Evolutionary conservation across 2,329 filamentous ascomycete genomes (phyloP).

Genomic region (Volutella citrinella): DNA sequence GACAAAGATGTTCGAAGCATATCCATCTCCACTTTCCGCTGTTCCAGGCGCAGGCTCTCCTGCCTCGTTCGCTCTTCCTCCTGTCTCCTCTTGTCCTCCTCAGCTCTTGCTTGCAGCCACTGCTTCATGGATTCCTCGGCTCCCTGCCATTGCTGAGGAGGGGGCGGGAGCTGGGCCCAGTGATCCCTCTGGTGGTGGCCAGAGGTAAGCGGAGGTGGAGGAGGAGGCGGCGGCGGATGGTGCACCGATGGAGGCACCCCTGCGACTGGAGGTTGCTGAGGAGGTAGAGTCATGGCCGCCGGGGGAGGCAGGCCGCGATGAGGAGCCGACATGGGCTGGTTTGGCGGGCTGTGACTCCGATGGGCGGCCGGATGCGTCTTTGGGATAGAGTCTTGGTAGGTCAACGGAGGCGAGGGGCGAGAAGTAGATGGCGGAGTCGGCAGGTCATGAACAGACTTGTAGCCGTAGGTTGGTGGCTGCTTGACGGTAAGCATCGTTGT

Average conservation of each 20-base stretch:
- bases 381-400: constrained; percentile 44
- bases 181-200: constrained; percentile 34
- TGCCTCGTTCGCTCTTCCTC: constrained; percentile 69
- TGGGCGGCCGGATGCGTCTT: constrained; percentile 38
- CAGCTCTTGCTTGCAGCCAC: constrained; percentile 68
- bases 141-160: constrained; percentile 64
- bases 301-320: constrained; percentile 69
- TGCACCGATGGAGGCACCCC: constrained; percentile 24
- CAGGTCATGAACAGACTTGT: constrained; percentile 60
- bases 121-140: constrained; percentile 68
- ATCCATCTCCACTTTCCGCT: constrained; percentile 68
- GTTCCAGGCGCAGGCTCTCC: constrained; percentile 67
- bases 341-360: constrained; percentile 45
- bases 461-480: constrained; percentile 58
- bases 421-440: constrained; percentile 56
- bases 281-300: constrained; percentile 61
- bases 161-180: constrained; percentile 57
- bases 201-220: constrained; percentile 24
- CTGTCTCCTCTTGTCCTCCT: constrained; percentile 70
- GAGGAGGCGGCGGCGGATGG: constrained; percentile 29
- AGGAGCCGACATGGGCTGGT: constrained; percentile 64
- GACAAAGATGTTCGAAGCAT: constrained; percentile 68
- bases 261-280: constrained; percentile 36
- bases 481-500: constrained; percentile 60
- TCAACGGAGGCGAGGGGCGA: constrained; percentile 54